These are phyloP conservation scores for Kodamaea kaohsiungensis DNA, from an alignment of 805 yeast species.

Conservation along the genomic window DNA sequence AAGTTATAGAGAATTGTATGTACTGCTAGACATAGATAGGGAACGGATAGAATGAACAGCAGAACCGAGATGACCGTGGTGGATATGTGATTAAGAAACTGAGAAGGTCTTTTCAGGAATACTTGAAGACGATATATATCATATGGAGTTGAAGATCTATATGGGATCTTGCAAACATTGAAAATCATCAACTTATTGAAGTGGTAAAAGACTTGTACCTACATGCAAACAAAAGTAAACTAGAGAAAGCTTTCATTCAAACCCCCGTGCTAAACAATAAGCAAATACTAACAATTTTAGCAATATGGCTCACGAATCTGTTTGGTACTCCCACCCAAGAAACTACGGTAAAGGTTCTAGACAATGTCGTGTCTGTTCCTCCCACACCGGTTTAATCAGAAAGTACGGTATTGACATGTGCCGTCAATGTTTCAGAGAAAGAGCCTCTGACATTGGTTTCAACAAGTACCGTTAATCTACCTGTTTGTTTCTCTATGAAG, in stretches of 20 bases:
- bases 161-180: too few species aligned
- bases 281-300: constrained; percentile 44
- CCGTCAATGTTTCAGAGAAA: constrained; percentile 99
- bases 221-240: background rate
- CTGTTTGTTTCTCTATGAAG: constrained; percentile 2
- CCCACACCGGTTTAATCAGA: constrained; percentile 99
- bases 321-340: constrained; percentile 99
- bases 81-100: background rate
- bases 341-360: constrained; percentile 99
- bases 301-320: constrained; percentile 99
- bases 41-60: background rate
- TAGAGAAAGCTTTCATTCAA: background rate
- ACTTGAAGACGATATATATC: background rate
- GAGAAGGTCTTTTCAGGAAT: background rate
- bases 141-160: background rate
- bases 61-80: background rate
- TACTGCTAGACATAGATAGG: constrained; percentile 4
- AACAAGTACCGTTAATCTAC: constrained; percentile 88
- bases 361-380: constrained; percentile 98
- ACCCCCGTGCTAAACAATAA: too few species aligned
- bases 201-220: background rate
- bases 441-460: constrained; percentile 98
- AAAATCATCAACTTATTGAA: background rate
- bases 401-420: constrained; percentile 99
- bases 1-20: constrained; percentile 21